Evolutionary conservation across 1,139 yeast species (phyloP).

Genomic region (Protomyces pachydermus): DNA sequence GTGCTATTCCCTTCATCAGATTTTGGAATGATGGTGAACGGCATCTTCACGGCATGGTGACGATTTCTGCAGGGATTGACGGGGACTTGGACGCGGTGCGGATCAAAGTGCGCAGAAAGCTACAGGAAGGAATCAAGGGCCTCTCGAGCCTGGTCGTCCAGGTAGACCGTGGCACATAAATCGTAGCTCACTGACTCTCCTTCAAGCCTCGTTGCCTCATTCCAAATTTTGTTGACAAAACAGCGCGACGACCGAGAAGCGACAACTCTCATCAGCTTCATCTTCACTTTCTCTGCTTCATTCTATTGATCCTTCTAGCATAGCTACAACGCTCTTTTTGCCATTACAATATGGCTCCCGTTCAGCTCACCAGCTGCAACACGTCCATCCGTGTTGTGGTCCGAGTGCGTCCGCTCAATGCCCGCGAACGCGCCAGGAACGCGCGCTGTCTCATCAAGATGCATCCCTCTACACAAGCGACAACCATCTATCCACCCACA

Average conservation of each 20-base stretch:
- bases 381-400: conserved; percentile 40
- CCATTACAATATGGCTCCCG: background rate
- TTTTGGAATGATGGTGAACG: conserved; percentile 73
- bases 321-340: background rate
- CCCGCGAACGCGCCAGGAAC: conserved; percentile 34
- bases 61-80: conserved; percentile 32
- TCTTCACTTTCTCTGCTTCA: background rate
- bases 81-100: conserved; percentile 25
- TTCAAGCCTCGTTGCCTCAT: background rate
- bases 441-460: conserved; percentile 34
- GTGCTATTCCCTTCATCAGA: conserved; percentile 79
- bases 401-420: conserved; percentile 41
- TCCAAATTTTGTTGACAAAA: background rate
- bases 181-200: background rate
- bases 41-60: conserved; percentile 41
- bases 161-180: conserved; percentile 12
- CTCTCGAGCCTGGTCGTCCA: conserved; percentile 26
- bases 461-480: conserved; percentile 33
- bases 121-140: conserved; percentile 46
- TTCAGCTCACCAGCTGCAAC: background rate
- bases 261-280: background rate
- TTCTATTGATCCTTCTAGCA: background rate
- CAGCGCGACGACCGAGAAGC: background rate
- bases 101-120: conserved; percentile 21
- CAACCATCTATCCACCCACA: conserved; percentile 25